Conservation (phyloP, 257 asterid species). For the Oldenlandia corymbosa region DNA sequence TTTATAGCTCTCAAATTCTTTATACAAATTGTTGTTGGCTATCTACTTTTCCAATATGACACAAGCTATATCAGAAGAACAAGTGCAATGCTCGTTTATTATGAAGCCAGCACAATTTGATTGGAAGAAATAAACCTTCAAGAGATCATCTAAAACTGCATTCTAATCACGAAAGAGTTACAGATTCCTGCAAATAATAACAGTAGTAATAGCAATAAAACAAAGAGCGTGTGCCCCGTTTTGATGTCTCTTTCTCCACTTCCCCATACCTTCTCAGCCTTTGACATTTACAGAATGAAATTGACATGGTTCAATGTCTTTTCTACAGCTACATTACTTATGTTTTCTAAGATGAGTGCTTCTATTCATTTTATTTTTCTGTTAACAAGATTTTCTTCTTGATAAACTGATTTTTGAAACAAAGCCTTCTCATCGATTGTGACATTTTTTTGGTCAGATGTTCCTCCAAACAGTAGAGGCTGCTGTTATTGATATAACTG, state of each 20-base stretch:
- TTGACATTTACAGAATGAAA: too few relatives aligned
- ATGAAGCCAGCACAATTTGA: background rate
- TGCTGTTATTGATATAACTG: conserved; percentile 6
- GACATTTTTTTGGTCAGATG: background rate
- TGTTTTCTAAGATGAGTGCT: background rate
- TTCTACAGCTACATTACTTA: too few relatives aligned
- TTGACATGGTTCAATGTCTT: background rate
- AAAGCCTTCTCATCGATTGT: background rate
- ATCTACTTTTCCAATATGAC: background rate
- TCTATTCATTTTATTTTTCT: background rate
- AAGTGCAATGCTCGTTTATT: background rate
- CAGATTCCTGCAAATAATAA: background rate
- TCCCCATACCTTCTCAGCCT: background rate
- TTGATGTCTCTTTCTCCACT: background rate
- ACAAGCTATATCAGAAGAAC: background rate
- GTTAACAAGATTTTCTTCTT: background rate
- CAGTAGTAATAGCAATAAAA: background rate
- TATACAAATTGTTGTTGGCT: too few relatives aligned
- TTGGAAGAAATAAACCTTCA: background rate
- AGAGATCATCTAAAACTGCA: background rate
- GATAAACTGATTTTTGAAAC: background rate
- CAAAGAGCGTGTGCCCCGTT: background rate
- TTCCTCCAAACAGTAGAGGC: background rate
- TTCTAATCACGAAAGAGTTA: background rate
- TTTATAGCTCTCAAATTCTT: background rate